phyloP scores from a whole-genome alignment of 225 moss, liverwort and hornwort species.

The Straminergon stramineum region DNA sequence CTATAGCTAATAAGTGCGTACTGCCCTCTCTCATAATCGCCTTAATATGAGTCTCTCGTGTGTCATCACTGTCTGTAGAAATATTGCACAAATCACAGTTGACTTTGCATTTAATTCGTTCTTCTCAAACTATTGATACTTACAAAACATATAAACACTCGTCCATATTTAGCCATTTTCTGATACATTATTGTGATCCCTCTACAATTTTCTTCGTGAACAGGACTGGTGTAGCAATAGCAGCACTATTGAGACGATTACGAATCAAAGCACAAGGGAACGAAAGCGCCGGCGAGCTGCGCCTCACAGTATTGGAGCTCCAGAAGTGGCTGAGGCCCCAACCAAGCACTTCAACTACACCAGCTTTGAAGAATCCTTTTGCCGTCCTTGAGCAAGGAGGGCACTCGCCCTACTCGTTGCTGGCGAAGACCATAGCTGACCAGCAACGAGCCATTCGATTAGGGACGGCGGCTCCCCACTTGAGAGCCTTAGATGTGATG shows the following conservation, averaged over 20 bases:
- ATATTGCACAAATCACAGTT: neutral
- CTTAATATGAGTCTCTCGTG: neutral
- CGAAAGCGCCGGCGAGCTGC: slow-evolving; percentile 67
- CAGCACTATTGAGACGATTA: slow-evolving; percentile 65
- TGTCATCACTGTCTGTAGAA: neutral
- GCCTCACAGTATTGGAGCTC: slow-evolving; percentile 58
- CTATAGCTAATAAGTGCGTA: slow-evolving; percentile 63
- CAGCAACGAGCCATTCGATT: slow-evolving; percentile 89
- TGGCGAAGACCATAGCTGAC: slow-evolving; percentile 63
- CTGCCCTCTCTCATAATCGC: neutral
- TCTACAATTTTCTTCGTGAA: neutral
- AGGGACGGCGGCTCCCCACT: slow-evolving; percentile 24
- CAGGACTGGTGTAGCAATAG: slow-evolving; percentile 92
- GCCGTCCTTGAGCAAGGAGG: slow-evolving; percentile 17
- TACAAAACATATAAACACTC: neutral
- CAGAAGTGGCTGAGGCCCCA: slow-evolving; percentile 69
- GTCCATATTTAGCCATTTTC: neutral
- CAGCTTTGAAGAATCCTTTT: slow-evolving; percentile 16
- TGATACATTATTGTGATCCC: neutral
- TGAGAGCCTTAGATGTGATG: slow-evolving; percentile 8
- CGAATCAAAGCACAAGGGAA: slow-evolving; percentile 59
- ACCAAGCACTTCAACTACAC: neutral
- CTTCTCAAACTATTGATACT: neutral
- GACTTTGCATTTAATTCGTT: neutral
- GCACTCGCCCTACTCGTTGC: slow-evolving; percentile 32